phyloP scores from a whole-genome alignment of 768 basidiomycete genomes.

The Auricularia sp. region DNA sequence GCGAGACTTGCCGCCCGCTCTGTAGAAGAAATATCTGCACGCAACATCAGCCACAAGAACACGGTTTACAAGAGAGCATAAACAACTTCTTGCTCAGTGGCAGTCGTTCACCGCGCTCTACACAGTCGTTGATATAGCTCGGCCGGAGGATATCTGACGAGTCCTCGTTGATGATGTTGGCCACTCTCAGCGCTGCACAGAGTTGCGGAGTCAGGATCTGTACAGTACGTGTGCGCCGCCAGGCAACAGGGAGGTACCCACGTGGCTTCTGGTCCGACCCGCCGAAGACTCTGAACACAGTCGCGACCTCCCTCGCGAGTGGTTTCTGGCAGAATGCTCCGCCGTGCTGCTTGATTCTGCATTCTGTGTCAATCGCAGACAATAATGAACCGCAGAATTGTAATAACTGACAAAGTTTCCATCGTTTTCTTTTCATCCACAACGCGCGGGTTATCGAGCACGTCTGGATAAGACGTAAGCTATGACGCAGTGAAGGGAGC shows the following conservation, averaged over 20 bases:
- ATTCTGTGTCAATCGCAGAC: not conserved
- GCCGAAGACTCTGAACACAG: not conserved
- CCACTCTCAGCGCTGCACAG: conserved; percentile 57
- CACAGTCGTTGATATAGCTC: conserved; percentile 71
- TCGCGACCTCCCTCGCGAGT: not conserved
- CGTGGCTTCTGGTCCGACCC: not conserved
- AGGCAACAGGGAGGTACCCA: not conserved
- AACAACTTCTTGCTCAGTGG: conserved; percentile 60
- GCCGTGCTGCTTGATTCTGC: conserved; percentile 62
- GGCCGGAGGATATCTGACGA: conserved; percentile 67
- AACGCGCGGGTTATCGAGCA: not conserved
- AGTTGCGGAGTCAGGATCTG: conserved; percentile 2
- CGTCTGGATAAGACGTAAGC: not conserved
- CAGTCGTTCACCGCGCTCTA: conserved; percentile 42
- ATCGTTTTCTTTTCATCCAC: conserved; percentile 56
- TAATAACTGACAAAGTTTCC: conserved; percentile 42
- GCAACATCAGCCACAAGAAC: not conserved
- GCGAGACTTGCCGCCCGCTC: not conserved
- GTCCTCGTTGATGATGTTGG: conserved; percentile 58
- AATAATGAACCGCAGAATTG: too few species aligned
- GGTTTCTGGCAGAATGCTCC: conserved; percentile 44
- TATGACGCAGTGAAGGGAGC: not conserved
- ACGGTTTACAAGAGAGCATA: not conserved
- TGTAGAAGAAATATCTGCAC: conserved; percentile 65
- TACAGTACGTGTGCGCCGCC: not conserved